Evolutionary conservation across 2,329 filamentous ascomycete genomes (phyloP), one percentile per base, ranked within the genome.

Genomic region (Neofusicoccum kwambonambiense): DNA sequence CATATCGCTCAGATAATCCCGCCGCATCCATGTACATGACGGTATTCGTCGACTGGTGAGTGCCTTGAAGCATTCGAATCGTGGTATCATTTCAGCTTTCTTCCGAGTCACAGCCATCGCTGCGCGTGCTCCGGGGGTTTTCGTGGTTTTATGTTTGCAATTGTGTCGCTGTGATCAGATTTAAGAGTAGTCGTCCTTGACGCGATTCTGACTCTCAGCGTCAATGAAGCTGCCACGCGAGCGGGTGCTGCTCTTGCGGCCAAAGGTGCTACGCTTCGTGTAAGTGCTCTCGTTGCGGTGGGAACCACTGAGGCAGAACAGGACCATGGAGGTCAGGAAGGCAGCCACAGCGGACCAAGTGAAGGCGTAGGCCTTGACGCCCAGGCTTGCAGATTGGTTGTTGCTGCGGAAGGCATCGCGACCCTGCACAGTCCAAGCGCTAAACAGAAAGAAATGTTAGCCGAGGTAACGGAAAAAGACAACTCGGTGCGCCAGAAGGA

Each of bases 351-450:
- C 85, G 15, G 84, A 88, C 91, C 91, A 95, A 68, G 87, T 88
- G 79, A 93, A 94, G 50, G 86, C 91, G 72, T 92, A 91, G 19
- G 87, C 89, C 72, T 89, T 90, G 37, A 72, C 73, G 62, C 91
- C 91, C 42, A 95, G 75, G 11, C 74, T 76, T 35, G 91, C 89
- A 17, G 75, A 73, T 63, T 86, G 84, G 66, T 83, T 84, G 64
- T 78, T 82, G 41, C 73, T 72, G 41, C 77, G 78, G 82, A 94
- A 93, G 42, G 79, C 81, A 70, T 92, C 80, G 73, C 90, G 89
- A 64, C 87, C 90, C 71, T 86, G 81, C 71, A 92, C 88, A 70
- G 91, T 91, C 69, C 85, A 87, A 49, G 85, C 85, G 63, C 87
- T 89, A 27, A 54, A 17, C 41, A 17, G 4, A 39, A 22, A 37